Percentiles rank a stretch among this genome's conserved stretches.
Evolutionary conservation across 2,329 filamentous ascomycete species (phyloP).

Genomic region (Fusarium brachygibbosum): DNA sequence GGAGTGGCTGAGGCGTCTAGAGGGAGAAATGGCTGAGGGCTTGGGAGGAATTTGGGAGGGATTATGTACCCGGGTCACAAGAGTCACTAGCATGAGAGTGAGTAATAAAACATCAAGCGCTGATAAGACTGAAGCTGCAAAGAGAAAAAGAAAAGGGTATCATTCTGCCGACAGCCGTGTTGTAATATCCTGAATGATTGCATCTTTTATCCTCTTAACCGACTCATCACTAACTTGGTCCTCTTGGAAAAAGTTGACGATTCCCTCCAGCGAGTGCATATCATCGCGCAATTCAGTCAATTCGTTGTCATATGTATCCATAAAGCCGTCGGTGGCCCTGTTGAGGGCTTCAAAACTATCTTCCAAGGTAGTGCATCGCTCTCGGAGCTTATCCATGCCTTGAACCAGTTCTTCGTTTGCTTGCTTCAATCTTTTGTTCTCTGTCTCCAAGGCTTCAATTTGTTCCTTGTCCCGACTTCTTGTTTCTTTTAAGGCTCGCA

Average conservation of each 20-base stretch:
- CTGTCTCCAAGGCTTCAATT: not conserved
- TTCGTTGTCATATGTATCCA: conserved; percentile 11
- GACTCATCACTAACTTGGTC: conserved; percentile 19
- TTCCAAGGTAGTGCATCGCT: not conserved
- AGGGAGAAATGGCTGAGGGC: not conserved
- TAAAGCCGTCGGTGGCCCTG: not conserved
- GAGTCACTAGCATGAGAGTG: no score
- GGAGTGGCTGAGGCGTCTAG: not conserved
- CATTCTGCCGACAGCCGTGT: conserved; percentile 9
- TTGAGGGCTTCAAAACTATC: not conserved
- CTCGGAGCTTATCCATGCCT: not conserved
- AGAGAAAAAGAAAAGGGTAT: not conserved
- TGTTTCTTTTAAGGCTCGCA: not conserved
- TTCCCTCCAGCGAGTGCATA: not conserved
- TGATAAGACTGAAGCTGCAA: no score
- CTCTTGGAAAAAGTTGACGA: conserved; percentile 2
- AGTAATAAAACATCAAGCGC: no score
- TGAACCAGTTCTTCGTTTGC: not conserved
- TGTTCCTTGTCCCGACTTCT: not conserved
- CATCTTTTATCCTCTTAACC: conserved; percentile 16
- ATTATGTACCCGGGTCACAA: not conserved
- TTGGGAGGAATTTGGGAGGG: not conserved
- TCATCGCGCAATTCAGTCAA: conserved; percentile 18
- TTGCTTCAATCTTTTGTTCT: not conserved
- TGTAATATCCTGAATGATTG: conserved; percentile 8